A percentile compares a stretch with the other conserved stretches of the same genome.
Evolutionary conservation across 108 stramenopile genomes (phyloP).

Genomic region (Pseudonitzschia multiseries): DNA sequence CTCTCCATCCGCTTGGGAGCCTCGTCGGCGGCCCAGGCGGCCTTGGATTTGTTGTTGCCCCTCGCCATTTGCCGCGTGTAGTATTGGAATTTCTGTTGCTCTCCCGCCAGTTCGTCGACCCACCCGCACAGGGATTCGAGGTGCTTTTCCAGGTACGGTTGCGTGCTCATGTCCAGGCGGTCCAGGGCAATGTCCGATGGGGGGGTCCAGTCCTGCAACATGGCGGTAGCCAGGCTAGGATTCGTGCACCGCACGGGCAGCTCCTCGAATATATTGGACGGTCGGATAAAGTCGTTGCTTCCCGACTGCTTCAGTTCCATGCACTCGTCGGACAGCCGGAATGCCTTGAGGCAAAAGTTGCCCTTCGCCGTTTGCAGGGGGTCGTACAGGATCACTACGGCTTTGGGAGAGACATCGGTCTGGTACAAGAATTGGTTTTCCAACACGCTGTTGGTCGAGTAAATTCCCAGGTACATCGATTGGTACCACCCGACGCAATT

Average conservation of each 20-base stretch:
- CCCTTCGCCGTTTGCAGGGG: slow-evolving; percentile 92
- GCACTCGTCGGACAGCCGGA: slow-evolving; percentile 88
- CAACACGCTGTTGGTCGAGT: slow-evolving; percentile 83
- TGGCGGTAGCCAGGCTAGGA: slow-evolving; percentile 80
- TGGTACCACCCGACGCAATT: slow-evolving; percentile 99
- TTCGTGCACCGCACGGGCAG: slow-evolving; percentile 90
- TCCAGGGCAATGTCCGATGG: slow-evolving; percentile 68
- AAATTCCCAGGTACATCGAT: slow-evolving; percentile 93
- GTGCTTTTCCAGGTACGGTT: slow-evolving; percentile 94
- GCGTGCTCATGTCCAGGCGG: slow-evolving; percentile 89
- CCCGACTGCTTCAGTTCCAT: slow-evolving; percentile 67
- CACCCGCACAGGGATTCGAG: slow-evolving; percentile 92
- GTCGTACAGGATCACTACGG: slow-evolving; percentile 96
- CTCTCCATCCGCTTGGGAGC: slow-evolving; percentile 88
- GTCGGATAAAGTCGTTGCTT: slow-evolving; percentile 70
- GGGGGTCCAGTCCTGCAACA: slow-evolving; percentile 74
- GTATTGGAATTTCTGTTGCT: slow-evolving; percentile 88
- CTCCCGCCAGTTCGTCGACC: slow-evolving; percentile 93
- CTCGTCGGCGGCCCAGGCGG: slow-evolving; percentile 60
- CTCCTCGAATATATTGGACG: slow-evolving; percentile 90
- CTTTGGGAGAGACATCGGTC: slow-evolving; percentile 91
- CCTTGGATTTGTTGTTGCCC: slow-evolving; percentile 51
- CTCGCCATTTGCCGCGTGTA: slow-evolving; percentile 68
- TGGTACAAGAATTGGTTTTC: slow-evolving; percentile 95
- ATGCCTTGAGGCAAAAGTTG: slow-evolving; percentile 88